Percentiles rank a stretch among this genome's conserved stretches.
These are phyloP conservation scores for Ogataea henricii DNA, from an alignment of 805 yeast species.

Conservation along the genomic window DNA sequence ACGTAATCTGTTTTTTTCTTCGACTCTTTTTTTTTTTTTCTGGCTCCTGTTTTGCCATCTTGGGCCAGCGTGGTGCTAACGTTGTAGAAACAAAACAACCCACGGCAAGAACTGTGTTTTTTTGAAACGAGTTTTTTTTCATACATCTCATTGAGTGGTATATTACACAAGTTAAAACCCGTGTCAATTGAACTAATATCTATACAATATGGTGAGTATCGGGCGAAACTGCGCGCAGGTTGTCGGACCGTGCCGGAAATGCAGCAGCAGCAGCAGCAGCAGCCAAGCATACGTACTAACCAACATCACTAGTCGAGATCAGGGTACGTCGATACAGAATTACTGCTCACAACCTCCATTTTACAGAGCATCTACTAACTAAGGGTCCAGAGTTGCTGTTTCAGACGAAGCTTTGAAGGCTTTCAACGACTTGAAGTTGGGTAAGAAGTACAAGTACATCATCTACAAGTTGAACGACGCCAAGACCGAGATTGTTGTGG, in stretches of 20 bases:
- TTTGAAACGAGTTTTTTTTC: background rate
- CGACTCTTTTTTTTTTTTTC: background rate
- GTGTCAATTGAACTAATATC: conserved; percentile 2
- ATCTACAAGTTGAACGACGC: conserved; percentile 78
- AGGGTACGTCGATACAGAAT: conserved; percentile 37
- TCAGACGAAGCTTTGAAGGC: conserved; percentile 88
- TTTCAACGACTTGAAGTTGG: conserved; percentile 94
- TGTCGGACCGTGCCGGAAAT: background rate
- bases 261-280: too few species aligned
- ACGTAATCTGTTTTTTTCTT: background rate
- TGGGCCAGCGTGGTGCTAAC: conserved; percentile 12
- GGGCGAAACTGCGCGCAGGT: background rate
- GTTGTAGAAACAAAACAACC: conserved; percentile 9
- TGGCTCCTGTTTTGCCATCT: conserved; percentile 10
- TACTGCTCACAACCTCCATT: too few species aligned
- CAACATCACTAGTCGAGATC: conserved; percentile 33
- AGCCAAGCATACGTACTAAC: conserved; percentile 11
- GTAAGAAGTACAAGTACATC: conserved; percentile 83
- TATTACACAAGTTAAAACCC: background rate
- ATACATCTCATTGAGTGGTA: background rate
- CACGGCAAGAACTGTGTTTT: conserved; percentile 7
- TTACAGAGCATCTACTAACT: too few species aligned
- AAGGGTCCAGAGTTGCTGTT: conserved; percentile 65
- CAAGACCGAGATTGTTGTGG: conserved; percentile 89
- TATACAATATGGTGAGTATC: conserved; percentile 2